These are phyloP conservation scores for barrel medic (Medicago truncatula) DNA, from an alignment of 306 rosid species.

Conservation along the genomic window DNA sequence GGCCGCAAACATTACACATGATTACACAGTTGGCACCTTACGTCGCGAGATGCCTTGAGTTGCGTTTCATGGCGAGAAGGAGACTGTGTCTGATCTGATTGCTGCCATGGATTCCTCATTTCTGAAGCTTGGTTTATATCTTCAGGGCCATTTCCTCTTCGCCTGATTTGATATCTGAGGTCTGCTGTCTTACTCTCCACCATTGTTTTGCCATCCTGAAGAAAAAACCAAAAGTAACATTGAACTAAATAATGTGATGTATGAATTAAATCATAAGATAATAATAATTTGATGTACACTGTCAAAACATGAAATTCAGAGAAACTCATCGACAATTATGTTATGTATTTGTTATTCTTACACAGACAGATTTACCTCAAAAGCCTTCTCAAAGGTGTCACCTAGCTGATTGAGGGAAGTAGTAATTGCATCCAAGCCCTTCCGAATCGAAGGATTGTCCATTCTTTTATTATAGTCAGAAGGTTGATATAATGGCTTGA, in stretches of 20 bases:
- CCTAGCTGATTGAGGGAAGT: slow-evolving; percentile 93
- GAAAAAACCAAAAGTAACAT: slow-evolving; percentile 35
- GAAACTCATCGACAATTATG: neutral
- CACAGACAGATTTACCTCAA: slow-evolving; percentile 60
- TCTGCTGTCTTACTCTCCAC: slow-evolving; percentile 89
- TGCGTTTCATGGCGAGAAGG: slow-evolving; percentile 67
- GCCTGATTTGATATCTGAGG: slow-evolving; percentile 72
- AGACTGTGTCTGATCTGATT: slow-evolving; percentile 46
- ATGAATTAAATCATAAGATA: neutral
- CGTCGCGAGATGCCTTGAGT: slow-evolving; percentile 99
- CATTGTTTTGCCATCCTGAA: slow-evolving; percentile 81
- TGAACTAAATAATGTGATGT: slow-evolving; percentile 36
- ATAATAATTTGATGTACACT: too few species aligned
- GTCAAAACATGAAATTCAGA: neutral
- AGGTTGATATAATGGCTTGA: slow-evolving; percentile 57
- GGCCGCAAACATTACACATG: slow-evolving; percentile 50
- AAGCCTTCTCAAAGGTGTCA: slow-evolving; percentile 92
- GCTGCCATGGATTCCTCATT: slow-evolving; percentile 51
- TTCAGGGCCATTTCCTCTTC: slow-evolving; percentile 60
- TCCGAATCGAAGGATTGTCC: slow-evolving; percentile 72
- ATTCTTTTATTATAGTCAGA: slow-evolving; percentile 49
- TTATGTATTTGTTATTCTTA: too few species aligned
- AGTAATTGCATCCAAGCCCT: slow-evolving; percentile 80
- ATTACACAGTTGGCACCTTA: slow-evolving; percentile 92
- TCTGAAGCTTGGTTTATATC: slow-evolving; percentile 49